phyloP scores from a whole-genome alignment of 495 filamentous ascomycete genomes.

The Aspergillus ellipticus region DNA sequence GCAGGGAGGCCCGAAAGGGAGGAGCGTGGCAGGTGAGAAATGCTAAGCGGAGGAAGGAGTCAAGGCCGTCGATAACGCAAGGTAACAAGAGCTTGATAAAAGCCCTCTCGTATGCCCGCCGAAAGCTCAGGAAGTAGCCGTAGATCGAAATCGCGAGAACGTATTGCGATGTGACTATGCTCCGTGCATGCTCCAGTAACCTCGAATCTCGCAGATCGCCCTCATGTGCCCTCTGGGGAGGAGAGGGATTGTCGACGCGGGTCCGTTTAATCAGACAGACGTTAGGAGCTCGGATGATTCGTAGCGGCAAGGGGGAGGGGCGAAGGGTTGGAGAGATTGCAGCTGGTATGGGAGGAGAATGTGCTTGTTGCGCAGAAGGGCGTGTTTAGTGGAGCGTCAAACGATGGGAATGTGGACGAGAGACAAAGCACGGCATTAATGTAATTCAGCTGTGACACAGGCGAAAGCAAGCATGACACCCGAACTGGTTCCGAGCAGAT shows the following conservation, averaged over 20 bases:
- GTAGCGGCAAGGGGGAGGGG: conserved; percentile 39
- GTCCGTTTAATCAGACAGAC: conserved; percentile 21
- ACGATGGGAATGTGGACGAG: conserved; percentile 39
- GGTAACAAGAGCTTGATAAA: conserved; percentile 35
- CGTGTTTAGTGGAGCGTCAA: conserved; percentile 38
- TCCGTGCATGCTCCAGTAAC: conserved; percentile 50
- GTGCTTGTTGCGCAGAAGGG: conserved; percentile 35
- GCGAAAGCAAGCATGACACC: conserved; percentile 40
- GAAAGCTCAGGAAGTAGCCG: conserved; percentile 25
- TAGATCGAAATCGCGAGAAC: conserved; percentile 30
- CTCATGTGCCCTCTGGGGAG: conserved; percentile 39
- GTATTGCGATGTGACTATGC: conserved; percentile 41
- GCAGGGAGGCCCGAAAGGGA: conserved; percentile 29
- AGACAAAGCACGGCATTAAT: conserved; percentile 43
- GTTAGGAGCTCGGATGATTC: conserved; percentile 32
- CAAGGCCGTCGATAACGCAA: conserved; percentile 31
- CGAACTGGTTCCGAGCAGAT: conserved; percentile 19
- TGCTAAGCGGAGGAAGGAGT: conserved; percentile 20
- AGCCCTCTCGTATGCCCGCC: conserved; percentile 36
- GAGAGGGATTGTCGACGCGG: conserved; percentile 11
- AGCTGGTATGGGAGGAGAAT: conserved; percentile 36
- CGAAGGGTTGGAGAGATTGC: conserved; percentile 26
- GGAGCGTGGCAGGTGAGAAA: conserved; percentile 28
- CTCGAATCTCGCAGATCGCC: conserved; percentile 43
- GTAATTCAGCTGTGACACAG: conserved; percentile 44